Evolutionary conservation across 306 rosid genomes (phyloP).

Genomic region (Dryas octopetala): DNA sequence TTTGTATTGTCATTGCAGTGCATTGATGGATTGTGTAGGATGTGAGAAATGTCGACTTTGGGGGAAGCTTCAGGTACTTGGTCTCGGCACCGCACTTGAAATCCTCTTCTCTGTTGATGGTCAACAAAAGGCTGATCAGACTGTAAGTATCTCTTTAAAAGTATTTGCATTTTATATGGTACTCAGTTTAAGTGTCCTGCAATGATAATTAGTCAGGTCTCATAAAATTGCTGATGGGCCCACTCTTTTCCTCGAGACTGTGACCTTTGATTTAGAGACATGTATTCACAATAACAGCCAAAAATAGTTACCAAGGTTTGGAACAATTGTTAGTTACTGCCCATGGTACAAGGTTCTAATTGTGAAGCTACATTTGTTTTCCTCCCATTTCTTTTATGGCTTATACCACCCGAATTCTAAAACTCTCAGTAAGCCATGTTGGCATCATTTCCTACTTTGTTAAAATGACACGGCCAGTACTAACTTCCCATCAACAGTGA

Average conservation of each 20-base stretch:
- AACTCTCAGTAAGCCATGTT: slow-evolving; percentile 1
- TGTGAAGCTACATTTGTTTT: neutral
- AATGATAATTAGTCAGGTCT: neutral
- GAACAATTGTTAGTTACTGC: neutral
- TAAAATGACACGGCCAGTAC: neutral
- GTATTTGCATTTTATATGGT: neutral
- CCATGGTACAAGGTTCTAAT: neutral
- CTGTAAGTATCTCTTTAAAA: slow-evolving; percentile 49
- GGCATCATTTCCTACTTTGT: neutral
- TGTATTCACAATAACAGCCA: no score
- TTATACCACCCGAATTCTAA: neutral
- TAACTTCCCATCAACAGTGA: neutral
- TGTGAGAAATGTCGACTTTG: slow-evolving; percentile 99
- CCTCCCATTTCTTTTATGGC: neutral
- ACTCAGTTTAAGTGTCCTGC: neutral
- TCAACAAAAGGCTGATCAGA: slow-evolving; percentile 45
- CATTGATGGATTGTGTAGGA: slow-evolving; percentile 96
- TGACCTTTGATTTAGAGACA: slow-evolving; percentile 1
- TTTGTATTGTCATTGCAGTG: slow-evolving; percentile 48
- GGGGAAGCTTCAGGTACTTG: slow-evolving; percentile 99
- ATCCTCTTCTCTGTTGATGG: slow-evolving; percentile 84
- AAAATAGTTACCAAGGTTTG: neutral
- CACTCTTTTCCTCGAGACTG: neutral
- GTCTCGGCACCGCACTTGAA: slow-evolving; percentile 92
- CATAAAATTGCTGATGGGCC: neutral